These are phyloP conservation scores for Penicillium maclennaniae DNA, from an alignment of 495 filamentous ascomycete species.

Conservation along the genomic window DNA sequence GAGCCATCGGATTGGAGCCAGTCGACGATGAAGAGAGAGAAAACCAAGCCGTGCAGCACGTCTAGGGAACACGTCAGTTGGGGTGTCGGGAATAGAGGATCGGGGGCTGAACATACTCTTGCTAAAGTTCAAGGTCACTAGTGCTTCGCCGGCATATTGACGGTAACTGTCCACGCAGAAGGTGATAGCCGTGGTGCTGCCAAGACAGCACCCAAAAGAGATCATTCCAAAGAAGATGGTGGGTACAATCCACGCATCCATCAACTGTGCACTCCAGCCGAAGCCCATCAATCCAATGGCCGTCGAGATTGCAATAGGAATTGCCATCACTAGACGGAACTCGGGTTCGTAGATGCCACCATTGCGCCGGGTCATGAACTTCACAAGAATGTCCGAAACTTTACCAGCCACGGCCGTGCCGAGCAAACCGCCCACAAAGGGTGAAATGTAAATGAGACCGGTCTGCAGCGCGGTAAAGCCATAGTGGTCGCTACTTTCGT, in stretches of 20 bases:
- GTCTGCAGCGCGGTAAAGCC: constrained; percentile 75
- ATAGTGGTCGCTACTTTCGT: constrained; percentile 61
- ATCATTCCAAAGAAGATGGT: constrained; percentile 90
- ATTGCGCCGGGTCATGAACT: constrained; percentile 75
- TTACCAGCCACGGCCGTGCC: constrained; percentile 89
- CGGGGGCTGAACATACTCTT: constrained; percentile 57
- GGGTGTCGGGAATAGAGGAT: neutral
- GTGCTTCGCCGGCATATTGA: constrained; percentile 89
- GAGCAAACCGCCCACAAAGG: constrained; percentile 83
- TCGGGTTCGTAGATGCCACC: constrained; percentile 94
- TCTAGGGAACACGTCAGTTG: constrained; percentile 38
- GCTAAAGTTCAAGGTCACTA: constrained; percentile 91
- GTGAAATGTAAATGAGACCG: constrained; percentile 84
- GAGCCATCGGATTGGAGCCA: constrained; percentile 77
- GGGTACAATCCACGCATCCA: constrained; percentile 85
- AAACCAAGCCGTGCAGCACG: constrained; percentile 83
- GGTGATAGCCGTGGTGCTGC: constrained; percentile 90
- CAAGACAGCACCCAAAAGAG: constrained; percentile 89
- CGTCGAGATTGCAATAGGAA: constrained; percentile 75
- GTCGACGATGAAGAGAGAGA: constrained; percentile 84
- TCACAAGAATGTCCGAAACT: constrained; percentile 80
- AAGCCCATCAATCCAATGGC: constrained; percentile 88
- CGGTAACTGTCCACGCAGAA: constrained; percentile 93
- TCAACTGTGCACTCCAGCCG: constrained; percentile 76
- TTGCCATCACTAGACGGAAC: constrained; percentile 88